These are phyloP conservation scores for Rhodotorula sp. DNA, from an alignment of 1,284 basidiomycete genomes.

Conservation along the genomic window DNA sequence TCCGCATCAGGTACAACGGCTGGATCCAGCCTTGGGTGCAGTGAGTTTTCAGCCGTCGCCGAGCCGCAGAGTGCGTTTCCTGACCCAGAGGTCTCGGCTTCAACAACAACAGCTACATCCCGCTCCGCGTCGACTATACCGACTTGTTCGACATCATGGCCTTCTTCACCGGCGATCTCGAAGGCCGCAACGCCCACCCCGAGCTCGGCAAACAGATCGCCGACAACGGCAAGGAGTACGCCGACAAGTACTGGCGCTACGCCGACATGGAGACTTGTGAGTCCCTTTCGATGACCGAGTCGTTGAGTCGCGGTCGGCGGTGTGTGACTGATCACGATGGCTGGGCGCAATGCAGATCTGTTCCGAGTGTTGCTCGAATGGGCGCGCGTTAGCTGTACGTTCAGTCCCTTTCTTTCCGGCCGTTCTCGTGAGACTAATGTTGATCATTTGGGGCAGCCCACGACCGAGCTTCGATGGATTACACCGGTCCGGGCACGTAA, in stretches of 20 bases:
- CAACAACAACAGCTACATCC: slow-evolving; percentile 38
- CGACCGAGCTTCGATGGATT: slow-evolving; percentile 28
- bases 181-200: slow-evolving; percentile 49
- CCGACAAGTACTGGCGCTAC: slow-evolving; percentile 51
- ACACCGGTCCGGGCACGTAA: slow-evolving; percentile 12
- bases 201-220: slow-evolving; percentile 52
- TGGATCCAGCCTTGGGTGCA: slow-evolving; percentile 48
- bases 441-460: slow-evolving; percentile 2
- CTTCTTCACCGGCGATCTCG: slow-evolving; percentile 53
- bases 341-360: slow-evolving; percentile 20
- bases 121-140: slow-evolving; percentile 45
- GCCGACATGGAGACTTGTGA: slow-evolving; percentile 53
- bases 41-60: slow-evolving; percentile 28
- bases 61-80: background rate
- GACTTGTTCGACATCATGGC: slow-evolving; percentile 52
- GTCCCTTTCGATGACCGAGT: background rate
- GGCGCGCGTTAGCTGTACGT: slow-evolving; percentile 41
- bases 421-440: background rate
- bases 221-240: slow-evolving; percentile 48
- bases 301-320: background rate
- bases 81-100: background rate
- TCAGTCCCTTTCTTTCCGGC: background rate
- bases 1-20: slow-evolving; percentile 42
- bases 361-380: slow-evolving; percentile 45
- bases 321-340: too few species aligned